Percentiles rank a stretch among this genome's conserved stretches.
phyloP scores from a whole-genome alignment of 495 filamentous ascomycete genomes.

The Haplographium delicatum region DNA sequence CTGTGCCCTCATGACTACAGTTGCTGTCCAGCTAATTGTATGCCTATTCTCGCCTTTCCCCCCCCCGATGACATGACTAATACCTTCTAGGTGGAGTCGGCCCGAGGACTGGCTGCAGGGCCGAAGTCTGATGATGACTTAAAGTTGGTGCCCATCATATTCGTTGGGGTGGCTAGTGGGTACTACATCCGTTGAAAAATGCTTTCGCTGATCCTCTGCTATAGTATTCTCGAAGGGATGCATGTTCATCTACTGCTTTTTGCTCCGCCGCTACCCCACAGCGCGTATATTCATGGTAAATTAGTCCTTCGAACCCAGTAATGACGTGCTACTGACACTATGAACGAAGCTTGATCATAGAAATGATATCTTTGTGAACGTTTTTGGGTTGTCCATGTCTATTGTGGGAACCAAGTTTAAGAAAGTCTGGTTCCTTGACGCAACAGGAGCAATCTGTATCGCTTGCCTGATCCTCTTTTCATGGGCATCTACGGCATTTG shows the following conservation, averaged over 20 bases:
- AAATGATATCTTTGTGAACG: constrained; percentile 51
- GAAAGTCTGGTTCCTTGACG: constrained; percentile 49
- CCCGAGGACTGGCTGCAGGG: constrained; percentile 37
- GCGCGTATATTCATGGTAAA: constrained; percentile 48
- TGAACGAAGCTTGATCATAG: constrained; percentile 36
- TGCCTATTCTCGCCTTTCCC: constrained; percentile 12
- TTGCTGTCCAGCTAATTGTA: constrained; percentile 48
- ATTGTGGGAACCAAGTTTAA: constrained; percentile 43
- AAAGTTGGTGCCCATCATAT: constrained; percentile 44
- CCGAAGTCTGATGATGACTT: constrained; percentile 33
- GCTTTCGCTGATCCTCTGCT: neutral
- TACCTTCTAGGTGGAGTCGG: constrained; percentile 40
- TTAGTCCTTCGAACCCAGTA: neutral
- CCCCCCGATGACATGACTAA: neutral
- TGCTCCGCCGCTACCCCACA: constrained; percentile 46
- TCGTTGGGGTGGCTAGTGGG: constrained; percentile 48
- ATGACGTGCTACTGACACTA: neutral
- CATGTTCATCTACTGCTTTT: constrained; percentile 48
- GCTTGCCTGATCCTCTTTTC: constrained; percentile 49
- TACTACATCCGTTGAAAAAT: neutral
- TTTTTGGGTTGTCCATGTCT: constrained; percentile 50
- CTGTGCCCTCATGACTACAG: constrained; percentile 53
- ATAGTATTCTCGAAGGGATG: constrained; percentile 41
- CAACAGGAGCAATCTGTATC: constrained; percentile 50
- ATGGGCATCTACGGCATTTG: constrained; percentile 50